Evolutionary conservation across 345 rosid species (phyloP), one percentile per base, ranked within the genome.

Genomic region (Ceriops decandra): DNA sequence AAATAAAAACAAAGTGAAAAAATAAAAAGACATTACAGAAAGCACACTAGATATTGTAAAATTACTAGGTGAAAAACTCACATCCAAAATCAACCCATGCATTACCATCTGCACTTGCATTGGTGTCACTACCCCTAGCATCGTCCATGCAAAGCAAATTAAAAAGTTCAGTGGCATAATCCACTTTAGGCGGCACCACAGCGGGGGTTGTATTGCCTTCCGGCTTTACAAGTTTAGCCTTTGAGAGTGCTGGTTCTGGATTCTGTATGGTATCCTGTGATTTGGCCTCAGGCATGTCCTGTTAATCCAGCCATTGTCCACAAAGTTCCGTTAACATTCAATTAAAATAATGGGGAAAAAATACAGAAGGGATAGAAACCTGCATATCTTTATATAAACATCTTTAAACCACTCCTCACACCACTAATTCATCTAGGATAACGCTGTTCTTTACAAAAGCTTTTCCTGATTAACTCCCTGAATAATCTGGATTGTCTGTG

Each of bases 141-240:
- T 81, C 76, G 17, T 84, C 88, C 81, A 79, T 58, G 72, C 73
- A 75, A 52, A 89, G 86, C 85, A 89, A 60, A 62, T 85, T 82
- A 74, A 86, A 87, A 70, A 89, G 90, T 56, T 87, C 88, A 13
- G 90, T 87, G 9, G 87, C 87, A 68, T 86, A 86, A 72, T 87
- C 91, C 52, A 87, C 81, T 79, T 85, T 85, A 42, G 71, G 63
- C 27, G 81, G 83, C 35, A 70, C 13, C 17, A 49, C 69, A n/a
- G 53, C 71, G 52, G 80, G 52, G 54, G 74, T 21, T 52, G 62
- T 22, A 57, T 69, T 35, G 72, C 83, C 80, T 77, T 68, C 63
- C 70, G 19, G 59, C 59, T 56, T 27, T 16, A 24, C 59, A 7
- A 22, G 59, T 24, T 24, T 42, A 42, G 49, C 17, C 63, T 67